Evolutionary conservation across 2,329 filamentous ascomycete species (phyloP).

Genomic region (Botrytis cinerea): DNA sequence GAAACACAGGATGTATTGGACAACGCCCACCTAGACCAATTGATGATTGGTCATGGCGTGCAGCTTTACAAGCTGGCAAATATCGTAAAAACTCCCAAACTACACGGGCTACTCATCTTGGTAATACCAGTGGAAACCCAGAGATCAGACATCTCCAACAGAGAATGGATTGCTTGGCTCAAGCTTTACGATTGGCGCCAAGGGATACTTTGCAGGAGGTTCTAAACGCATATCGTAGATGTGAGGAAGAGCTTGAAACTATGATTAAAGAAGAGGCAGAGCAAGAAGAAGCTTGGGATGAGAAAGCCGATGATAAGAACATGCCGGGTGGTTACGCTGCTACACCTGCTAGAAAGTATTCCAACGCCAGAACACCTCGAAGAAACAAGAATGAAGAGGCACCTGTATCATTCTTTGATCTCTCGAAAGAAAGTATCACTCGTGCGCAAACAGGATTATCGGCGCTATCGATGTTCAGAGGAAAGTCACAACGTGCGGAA

Average conservation of each 20-base stretch:
- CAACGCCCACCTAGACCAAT: conserved; percentile 35
- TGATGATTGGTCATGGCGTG: conserved; percentile 76
- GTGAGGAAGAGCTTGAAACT: conserved; percentile 73
- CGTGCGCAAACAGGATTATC: conserved; percentile 61
- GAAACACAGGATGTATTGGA: conserved; percentile 34
- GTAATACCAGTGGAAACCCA: conserved; percentile 59
- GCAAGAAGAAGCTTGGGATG: conserved; percentile 71
- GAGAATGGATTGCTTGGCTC: conserved; percentile 76
- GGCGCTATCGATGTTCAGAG: conserved; percentile 47
- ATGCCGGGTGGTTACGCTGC: conserved; percentile 57
- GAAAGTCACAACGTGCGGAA: conserved; percentile 25
- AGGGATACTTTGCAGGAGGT: conserved; percentile 71
- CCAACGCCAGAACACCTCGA: conserved; percentile 37
- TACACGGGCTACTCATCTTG: conserved; percentile 58
- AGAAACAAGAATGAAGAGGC: conserved; percentile 53
- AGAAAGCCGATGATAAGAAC: conserved; percentile 59
- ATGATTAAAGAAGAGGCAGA: conserved; percentile 67
- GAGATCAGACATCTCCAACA: conserved; percentile 75
- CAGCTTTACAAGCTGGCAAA: conserved; percentile 75
- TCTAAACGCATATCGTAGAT: conserved; percentile 71
- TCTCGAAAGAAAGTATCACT: conserved; percentile 61
- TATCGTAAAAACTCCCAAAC: conserved; percentile 61
- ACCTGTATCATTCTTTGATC: conserved; percentile 65
- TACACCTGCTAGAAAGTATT: conserved; percentile 42
- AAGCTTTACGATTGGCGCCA: conserved; percentile 74